Base-by-base conservation (phyloP, 108 stramenopile genomes). In the Pseudonitzschia pungens region DNA sequence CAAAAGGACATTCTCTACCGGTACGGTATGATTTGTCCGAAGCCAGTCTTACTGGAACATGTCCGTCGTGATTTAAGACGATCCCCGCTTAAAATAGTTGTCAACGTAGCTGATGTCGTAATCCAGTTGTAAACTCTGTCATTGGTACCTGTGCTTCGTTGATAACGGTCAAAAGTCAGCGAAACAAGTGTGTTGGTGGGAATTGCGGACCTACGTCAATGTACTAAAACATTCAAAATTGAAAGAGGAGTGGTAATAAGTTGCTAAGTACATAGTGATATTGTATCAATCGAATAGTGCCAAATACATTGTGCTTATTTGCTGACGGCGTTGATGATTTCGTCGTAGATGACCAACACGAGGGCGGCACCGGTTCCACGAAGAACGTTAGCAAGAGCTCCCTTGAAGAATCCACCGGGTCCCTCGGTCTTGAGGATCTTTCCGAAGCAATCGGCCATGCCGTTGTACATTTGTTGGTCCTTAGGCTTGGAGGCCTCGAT, bases 401-500 rank as follows among this genome's bases (percentile, higher is more conserved):
- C 98, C 96, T 99, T 98, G 91, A 98, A 99, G 62, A 99, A 86
- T 56, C 96, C 97, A 29, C 83, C 45, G 57, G 87, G 74, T 74
- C 98, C 98, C 92, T 99, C 98, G 44, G 97, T 83, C 72, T 80
- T 80, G 53, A 96, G 70, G 74, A 99, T 98, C 95, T 97, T 98
- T 48, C 60, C 54, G 82, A 98, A 97, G 86, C 98, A 99, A 77
- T 99, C 97, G 42, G 83, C 73, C 63, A 97, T 98, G 44, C 97
- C 97, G 78, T 83, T 92, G 97, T 99, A 99, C 43, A 96, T 79
- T 95, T 96, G 96, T 69, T 98, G 87, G 12, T 70, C 82, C 83
- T 95, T 81, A 73, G 97, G 97, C 92, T 97, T 97, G 84, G 96
- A 96, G 22, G 98, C 95, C 79, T 99, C 96, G 97, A 98, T 98